phyloP scores from a whole-genome alignment of 106 monocot genomes.

The Narthecium ossifragum region DNA sequence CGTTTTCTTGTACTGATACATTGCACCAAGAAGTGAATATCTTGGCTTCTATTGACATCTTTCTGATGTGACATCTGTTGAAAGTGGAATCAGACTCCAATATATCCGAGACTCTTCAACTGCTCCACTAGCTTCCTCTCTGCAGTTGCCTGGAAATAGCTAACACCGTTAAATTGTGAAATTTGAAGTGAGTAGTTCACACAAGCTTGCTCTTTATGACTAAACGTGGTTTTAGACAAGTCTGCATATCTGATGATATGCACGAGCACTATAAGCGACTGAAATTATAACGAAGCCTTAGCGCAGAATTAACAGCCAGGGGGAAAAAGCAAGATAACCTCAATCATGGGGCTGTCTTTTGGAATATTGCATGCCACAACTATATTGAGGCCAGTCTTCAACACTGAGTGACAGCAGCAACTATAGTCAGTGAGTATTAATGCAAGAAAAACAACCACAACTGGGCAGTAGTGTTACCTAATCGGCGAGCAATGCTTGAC shows the following conservation, averaged over 20 bases:
- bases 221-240: too few species aligned
- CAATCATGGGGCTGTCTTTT: slow-evolving; percentile 74
- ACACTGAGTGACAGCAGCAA: slow-evolving; percentile 26
- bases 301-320: too few species aligned
- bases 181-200: background rate
- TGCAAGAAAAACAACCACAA: background rate
- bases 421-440: background rate
- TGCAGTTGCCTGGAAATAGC: slow-evolving; percentile 29
- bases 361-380: slow-evolving; percentile 76
- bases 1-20: too few species aligned
- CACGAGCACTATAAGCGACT: too few species aligned
- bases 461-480: slow-evolving; percentile 24
- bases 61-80: too few species aligned
- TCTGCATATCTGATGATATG: too few species aligned
- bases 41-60: too few species aligned
- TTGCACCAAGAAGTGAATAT: too few species aligned
- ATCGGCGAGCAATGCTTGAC: slow-evolving; percentile 52
- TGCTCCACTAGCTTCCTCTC: slow-evolving; percentile 41
- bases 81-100: too few species aligned
- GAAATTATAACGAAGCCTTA: too few species aligned
- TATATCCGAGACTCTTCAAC: slow-evolving; percentile 28
- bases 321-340: slow-evolving; percentile 26
- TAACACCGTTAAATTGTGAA: background rate
- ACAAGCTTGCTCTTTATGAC: background rate
- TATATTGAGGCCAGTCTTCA: slow-evolving; percentile 51